Evolutionary conservation across 192 early-diverging fungal genomes (phyloP).

Genomic region (Jimgerdemannia flammicorona): DNA sequence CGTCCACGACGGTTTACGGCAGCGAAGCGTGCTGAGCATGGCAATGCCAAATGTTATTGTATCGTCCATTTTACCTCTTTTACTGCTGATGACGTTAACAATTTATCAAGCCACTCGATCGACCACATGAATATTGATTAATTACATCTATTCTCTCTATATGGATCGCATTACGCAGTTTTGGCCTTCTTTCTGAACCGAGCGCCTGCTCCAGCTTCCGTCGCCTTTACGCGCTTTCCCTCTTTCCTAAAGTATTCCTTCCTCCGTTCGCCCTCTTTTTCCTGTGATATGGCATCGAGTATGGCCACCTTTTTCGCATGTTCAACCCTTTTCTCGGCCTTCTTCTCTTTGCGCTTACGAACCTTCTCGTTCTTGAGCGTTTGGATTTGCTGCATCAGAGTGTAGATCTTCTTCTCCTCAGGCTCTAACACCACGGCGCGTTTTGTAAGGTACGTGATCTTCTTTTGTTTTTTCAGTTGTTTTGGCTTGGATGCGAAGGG

Average conservation of each 20-base stretch:
- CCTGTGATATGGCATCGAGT: slow-evolving; percentile 34
- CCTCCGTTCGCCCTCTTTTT: slow-evolving; percentile 58
- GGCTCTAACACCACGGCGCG: slow-evolving; percentile 90
- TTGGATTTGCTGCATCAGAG: slow-evolving; percentile 81
- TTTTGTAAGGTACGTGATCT: slow-evolving; percentile 43
- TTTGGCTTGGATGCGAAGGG: slow-evolving; percentile 93
- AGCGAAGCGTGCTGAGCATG: not conserved
- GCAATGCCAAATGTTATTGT: too few species aligned
- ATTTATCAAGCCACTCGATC: too few species aligned
- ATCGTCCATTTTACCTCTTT: too few species aligned
- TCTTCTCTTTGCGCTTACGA: slow-evolving; percentile 68
- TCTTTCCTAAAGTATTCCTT: slow-evolving; percentile 69
- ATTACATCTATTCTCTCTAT: too few species aligned
- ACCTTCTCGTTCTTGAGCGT: slow-evolving; percentile 86
- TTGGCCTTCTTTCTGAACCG: slow-evolving; percentile 8
- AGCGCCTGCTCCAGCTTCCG: slow-evolving; percentile 7
- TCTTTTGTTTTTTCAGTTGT: slow-evolving; percentile 44
- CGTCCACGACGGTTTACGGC: not conserved
- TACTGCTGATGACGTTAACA: too few species aligned
- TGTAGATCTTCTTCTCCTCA: slow-evolving; percentile 84
- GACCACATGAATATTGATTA: too few species aligned
- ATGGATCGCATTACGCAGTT: slow-evolving; percentile 1
- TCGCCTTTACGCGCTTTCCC: slow-evolving; percentile 28
- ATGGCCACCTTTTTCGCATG: slow-evolving; percentile 56
- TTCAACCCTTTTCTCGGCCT: slow-evolving; percentile 42